Base-by-base conservation (phyloP, 192 early-diverging fungal genomes). In the Coemansia sp. region DNA sequence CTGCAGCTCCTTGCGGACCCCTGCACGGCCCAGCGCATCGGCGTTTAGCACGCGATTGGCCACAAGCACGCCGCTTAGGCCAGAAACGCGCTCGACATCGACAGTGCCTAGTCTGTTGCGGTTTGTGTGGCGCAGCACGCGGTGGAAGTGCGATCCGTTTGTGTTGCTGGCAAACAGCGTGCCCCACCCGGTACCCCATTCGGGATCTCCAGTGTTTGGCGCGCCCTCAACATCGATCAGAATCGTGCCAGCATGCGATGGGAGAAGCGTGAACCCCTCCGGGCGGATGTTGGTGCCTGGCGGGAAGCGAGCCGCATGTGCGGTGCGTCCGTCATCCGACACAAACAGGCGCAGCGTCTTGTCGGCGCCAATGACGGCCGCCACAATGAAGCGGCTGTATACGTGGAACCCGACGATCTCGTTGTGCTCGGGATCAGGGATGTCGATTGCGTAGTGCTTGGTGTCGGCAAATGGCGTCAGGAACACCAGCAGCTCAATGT, bases 21-120 rank as follows among this genome's bases (percentile, higher is more conserved):
- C 74, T 1, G 75, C 65, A 39, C 77, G 81, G 34, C 79, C 85
- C 53, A 95, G 68, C 11, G 88, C 88, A 21, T 87, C 76, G 1
- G 85, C 73, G 60, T 98, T 97, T 34, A 68, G 67, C 1, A 98
- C 92, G 35, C 88, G 86, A 71, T 99, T 99, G n/a, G 92, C 95
- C 10, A 99, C 63, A 21, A 93, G 84, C 73, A 96, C 87, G 34
- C 95, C 95, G 24, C 88, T 83, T 11, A 98, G 84, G 5, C 95
- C 93, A 30, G 90, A 89, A 48, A 99, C 90, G 63, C 92, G 92
- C 76, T 96, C 95, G 73, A 95, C 91, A 65, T 98, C 98, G 7
- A 99, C 95, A 63, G 84, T 60, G 11, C 92, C 93, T 1, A 59
- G 21, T 6, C 66, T 69, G 66, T 94, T 87, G 48, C 93, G 86